Evolutionary conservation across 352 stramenopile genomes (phyloP).

Genomic region (Pelagophyceae sp.): DNA sequence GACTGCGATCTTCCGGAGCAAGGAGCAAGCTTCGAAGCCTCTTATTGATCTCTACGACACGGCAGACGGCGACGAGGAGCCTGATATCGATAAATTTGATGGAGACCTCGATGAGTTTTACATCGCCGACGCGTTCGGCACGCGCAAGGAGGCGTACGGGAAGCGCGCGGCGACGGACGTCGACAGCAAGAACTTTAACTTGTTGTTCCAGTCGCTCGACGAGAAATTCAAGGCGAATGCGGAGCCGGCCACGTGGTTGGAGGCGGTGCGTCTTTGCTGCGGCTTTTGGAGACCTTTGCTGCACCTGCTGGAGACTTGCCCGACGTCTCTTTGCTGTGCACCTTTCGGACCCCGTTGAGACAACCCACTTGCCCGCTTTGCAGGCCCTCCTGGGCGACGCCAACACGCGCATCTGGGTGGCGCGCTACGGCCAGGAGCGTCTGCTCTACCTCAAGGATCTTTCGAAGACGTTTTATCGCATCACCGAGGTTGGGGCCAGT

Average conservation of each 20-base stretch:
- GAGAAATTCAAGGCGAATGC: constrained; percentile 20
- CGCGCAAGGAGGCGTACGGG: constrained; percentile 47
- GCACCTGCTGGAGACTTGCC: too few relatives aligned
- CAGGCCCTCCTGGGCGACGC: too few relatives aligned
- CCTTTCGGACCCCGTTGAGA: too few relatives aligned
- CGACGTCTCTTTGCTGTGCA: too few relatives aligned
- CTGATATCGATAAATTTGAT: constrained; percentile 37
- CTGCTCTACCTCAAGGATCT: constrained; percentile 55
- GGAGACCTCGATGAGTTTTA: constrained; percentile 54
- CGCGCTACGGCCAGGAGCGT: not conserved
- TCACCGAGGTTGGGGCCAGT: constrained; percentile 50
- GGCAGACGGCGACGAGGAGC: constrained; percentile 38
- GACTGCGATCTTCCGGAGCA: too few relatives aligned
- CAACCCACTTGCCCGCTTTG: too few relatives aligned
- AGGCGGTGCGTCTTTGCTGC: too few relatives aligned
- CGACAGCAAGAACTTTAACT: constrained; percentile 41
- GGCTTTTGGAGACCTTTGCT: too few relatives aligned
- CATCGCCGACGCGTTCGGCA: constrained; percentile 57
- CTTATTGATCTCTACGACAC: constrained; percentile 44
- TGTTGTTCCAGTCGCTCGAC: constrained; percentile 38
- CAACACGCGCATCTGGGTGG: not conserved
- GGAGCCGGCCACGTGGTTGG: constrained; percentile 23
- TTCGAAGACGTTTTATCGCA: constrained; percentile 44
- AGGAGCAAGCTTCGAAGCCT: constrained; percentile 49
- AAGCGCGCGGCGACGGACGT: constrained; percentile 37